Percentiles rank a stretch among this genome's conserved stretches.
These are phyloP conservation scores for Singerocomus inundabilis DNA, from an alignment of 1,284 basidiomycete genomes.

Conservation along the genomic window DNA sequence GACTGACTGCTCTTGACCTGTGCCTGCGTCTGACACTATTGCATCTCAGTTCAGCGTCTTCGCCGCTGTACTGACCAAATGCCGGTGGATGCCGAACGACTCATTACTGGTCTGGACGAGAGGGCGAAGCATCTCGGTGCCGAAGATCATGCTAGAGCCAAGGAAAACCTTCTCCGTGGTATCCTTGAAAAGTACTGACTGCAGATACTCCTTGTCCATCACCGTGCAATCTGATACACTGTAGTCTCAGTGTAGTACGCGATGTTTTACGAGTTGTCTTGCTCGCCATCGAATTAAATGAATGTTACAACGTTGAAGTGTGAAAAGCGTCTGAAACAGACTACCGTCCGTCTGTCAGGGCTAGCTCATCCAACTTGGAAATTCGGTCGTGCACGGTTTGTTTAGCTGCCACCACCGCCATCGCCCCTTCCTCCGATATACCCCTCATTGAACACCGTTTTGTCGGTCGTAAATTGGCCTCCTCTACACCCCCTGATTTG, in stretches of 20 bases:
- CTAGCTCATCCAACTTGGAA: constrained; percentile 6
- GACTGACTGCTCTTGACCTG: not conserved
- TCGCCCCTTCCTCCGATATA: constrained; percentile 8
- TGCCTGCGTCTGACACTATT: constrained; percentile 8
- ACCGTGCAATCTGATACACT: not conserved
- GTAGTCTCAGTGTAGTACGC: constrained; percentile 14
- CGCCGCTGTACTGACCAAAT: constrained; percentile 16
- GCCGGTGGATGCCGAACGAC: constrained; percentile 24
- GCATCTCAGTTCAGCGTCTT: constrained; percentile 23
- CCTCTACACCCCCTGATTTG: not conserved
- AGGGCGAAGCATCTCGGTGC: constrained; percentile 33
- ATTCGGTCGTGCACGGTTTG: constrained; percentile 12
- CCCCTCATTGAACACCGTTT: not conserved
- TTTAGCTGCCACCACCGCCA: constrained; percentile 11
- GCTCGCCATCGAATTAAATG: not conserved
- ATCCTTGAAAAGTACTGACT: constrained; percentile 35
- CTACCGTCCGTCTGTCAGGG: no score
- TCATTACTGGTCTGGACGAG: constrained; percentile 26
- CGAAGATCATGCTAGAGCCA: constrained; percentile 34
- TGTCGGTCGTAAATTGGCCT: constrained; percentile 1
- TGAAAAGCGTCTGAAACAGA: constrained; percentile 23
- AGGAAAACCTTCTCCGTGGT: constrained; percentile 35
- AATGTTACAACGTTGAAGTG: constrained; percentile 25
- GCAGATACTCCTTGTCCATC: not conserved
- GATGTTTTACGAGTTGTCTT: not conserved